These are phyloP conservation scores for Ceratocystiopsis brevicomis DNA, from an alignment of 2,329 filamentous ascomycete genomes.

Conservation along the genomic window DNA sequence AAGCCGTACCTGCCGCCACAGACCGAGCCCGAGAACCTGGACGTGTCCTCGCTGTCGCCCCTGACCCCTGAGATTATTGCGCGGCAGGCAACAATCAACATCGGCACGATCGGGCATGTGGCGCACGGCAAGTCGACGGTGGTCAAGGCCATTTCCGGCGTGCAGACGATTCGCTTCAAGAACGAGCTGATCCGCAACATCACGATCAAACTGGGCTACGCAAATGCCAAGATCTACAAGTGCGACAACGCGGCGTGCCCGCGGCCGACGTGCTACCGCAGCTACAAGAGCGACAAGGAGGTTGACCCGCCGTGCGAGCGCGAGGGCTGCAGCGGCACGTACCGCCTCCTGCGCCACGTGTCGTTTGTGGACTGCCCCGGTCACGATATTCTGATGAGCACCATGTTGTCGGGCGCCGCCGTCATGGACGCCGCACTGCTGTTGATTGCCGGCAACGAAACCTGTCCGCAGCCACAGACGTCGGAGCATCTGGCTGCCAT, in stretches of 20 bases:
- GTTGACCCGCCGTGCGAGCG: slow-evolving; percentile 91
- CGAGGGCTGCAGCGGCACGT: slow-evolving; percentile 74
- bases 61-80: slow-evolving; percentile 94
- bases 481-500: slow-evolving; percentile 97
- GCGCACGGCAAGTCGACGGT: slow-evolving; percentile 98
- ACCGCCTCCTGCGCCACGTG: slow-evolving; percentile 76
- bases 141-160: slow-evolving; percentile 96
- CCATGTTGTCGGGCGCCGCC: slow-evolving; percentile 96
- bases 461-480: slow-evolving; percentile 93
- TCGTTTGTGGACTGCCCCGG: slow-evolving; percentile 98
- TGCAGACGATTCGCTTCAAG: slow-evolving; percentile 98
- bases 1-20: slow-evolving; percentile 53
- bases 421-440: slow-evolving; percentile 98
- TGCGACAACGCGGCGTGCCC: slow-evolving; percentile 86
- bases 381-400: slow-evolving; percentile 99
- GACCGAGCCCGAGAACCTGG: slow-evolving; percentile 77
- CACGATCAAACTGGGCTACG: slow-evolving; percentile 98
- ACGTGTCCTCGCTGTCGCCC: slow-evolving; percentile 62
- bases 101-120: slow-evolving; percentile 95
- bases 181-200: slow-evolving; percentile 98
- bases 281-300: slow-evolving; percentile 98
- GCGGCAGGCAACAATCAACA: slow-evolving; percentile 96
- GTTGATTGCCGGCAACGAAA: slow-evolving; percentile 94
- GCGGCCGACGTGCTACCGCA: slow-evolving; percentile 84
- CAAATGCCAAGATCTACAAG: slow-evolving; percentile 99